Evolutionary conservation across 1,139 yeast genomes (phyloP), one percentile per base, ranked within the genome.

Genomic region (Saccharomyces hybrid): DNA sequence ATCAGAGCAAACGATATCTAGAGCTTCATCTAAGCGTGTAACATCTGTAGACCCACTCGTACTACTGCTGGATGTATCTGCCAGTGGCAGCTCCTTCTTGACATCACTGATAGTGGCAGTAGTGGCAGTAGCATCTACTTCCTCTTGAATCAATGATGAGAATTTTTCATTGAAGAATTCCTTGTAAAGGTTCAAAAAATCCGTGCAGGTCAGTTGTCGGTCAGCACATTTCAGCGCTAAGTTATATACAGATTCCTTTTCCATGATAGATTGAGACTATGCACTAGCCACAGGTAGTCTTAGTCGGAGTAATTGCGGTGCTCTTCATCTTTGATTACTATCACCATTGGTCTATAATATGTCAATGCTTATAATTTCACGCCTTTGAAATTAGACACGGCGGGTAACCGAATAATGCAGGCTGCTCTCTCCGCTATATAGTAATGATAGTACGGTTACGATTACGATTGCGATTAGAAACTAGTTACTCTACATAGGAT

Each of bases 141-240:
- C 57, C 32, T 61, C 66, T 7, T 60, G 44, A 13, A 46, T 16
- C 26, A 53, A 57, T 7, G 58, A 32, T 2, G 62, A 60, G 51
- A 62, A 62, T 48, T 61, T 60, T 54, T 66, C 71, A 54, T 66
- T 69, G 50, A 63, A 65, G 50, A 67, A 63, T 52, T 68, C 71
- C 48, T 67, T 68, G 55, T 65, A 69, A 28, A 68, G 58, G 46
- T 64, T 66, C 8, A 64, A 51, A 51, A 68, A 69, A 29, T 67
- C 70, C 25, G 56, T 53, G 1, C 70, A 56, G 19, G 65, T 52
- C 16, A 68, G 55, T 11, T 63, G 64, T 50, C 65, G 59, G 19
- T 61, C 60, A 3, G 68, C 63, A 58, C 70, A 69, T 42, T 64
- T 65, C 28, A 59, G 46, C 2, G 66, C 64, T 47, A 69, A 54